Conservation (phyloP, 1,284 basidiomycete species). For the Termitomyces sp. region DNA sequence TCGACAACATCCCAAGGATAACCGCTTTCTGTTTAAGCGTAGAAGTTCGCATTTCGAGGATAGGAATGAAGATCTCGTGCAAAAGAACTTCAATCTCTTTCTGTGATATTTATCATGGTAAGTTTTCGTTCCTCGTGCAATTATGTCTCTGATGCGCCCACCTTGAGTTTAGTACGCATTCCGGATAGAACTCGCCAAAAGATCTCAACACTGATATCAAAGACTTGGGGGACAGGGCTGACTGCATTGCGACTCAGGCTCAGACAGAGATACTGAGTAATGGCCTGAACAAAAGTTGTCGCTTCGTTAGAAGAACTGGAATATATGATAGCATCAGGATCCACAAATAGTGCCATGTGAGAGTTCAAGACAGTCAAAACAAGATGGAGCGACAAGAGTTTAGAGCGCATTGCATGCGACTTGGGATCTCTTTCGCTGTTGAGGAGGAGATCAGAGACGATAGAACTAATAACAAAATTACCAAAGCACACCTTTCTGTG, state of each 20-base stretch:
- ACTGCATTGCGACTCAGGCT: constrained; percentile 94
- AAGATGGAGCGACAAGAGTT: constrained; percentile 88
- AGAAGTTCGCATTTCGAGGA: constrained; percentile 96
- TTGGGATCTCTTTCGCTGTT: constrained; percentile 85
- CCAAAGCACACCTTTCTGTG: constrained; percentile 72
- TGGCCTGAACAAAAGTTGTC: constrained; percentile 85
- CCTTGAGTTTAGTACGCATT: constrained; percentile 96
- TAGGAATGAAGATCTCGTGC: constrained; percentile 98
- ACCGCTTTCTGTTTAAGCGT: constrained; percentile 93
- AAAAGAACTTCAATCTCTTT: constrained; percentile 99
- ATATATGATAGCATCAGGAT: constrained; percentile 82
- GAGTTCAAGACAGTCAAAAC: constrained; percentile 90
- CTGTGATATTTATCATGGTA: constrained; percentile 34
- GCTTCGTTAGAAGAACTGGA: constrained; percentile 83
- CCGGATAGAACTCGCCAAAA: constrained; percentile 95
- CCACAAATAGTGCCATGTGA: constrained; percentile 85
- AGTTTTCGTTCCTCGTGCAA: background rate
- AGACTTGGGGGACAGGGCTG: constrained; percentile 93
- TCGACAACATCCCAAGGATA: constrained; percentile 81
- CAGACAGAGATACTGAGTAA: constrained; percentile 93
- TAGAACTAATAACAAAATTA: background rate
- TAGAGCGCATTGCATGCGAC: constrained; percentile 95
- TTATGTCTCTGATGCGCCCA: constrained; percentile 18
- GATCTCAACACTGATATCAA: constrained; percentile 97
- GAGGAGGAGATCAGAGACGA: constrained; percentile 11